Percentiles rank a stretch among this genome's conserved stretches.
Evolutionary conservation across 805 yeast species (phyloP).

Genomic region (Gaillardinia entomophila): DNA sequence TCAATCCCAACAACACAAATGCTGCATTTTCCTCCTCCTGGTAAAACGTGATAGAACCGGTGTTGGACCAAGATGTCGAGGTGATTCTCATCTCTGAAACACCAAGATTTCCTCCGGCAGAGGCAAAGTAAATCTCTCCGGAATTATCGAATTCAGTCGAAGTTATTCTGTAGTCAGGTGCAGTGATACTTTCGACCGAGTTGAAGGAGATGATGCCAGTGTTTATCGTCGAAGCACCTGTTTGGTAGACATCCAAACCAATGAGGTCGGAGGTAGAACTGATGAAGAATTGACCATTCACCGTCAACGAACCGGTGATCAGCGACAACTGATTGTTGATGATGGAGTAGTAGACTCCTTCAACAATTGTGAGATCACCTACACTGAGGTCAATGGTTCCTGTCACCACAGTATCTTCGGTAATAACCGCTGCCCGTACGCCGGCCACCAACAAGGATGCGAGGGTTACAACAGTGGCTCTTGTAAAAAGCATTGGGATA

Average conservation of each 20-base stretch:
- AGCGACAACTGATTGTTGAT: conserved; percentile 6
- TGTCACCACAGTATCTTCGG: conserved; percentile 9
- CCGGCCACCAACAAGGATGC: no score
- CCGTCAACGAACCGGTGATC: conserved; percentile 8
- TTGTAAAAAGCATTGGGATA: no score
- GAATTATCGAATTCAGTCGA: conserved; percentile 8
- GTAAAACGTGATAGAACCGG: conserved; percentile 9
- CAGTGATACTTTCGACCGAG: conserved; percentile 6
- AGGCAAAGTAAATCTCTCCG: conserved; percentile 11
- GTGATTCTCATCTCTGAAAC: conserved; percentile 8
- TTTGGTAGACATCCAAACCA: conserved; percentile 8
- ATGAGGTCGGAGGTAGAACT: conserved; percentile 6
- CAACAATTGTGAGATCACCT: conserved; percentile 5
- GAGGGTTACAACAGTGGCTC: no score
- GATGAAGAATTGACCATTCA: conserved; percentile 11
- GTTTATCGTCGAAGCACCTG: conserved; percentile 10
- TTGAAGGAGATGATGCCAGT: conserved; percentile 15
- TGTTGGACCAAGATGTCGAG: conserved; percentile 6
- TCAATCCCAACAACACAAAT: conserved; percentile 9
- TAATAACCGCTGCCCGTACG: no score
- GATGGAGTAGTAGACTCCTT: conserved; percentile 13
- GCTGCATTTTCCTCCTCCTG: conserved; percentile 4
- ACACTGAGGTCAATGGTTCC: conserved; percentile 7
- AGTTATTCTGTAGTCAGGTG: conserved; percentile 8
- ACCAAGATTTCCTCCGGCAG: conserved; percentile 5